Base-by-base conservation (phyloP, 352 stramenopile genomes). In the Phytophthora podocarpi region DNA sequence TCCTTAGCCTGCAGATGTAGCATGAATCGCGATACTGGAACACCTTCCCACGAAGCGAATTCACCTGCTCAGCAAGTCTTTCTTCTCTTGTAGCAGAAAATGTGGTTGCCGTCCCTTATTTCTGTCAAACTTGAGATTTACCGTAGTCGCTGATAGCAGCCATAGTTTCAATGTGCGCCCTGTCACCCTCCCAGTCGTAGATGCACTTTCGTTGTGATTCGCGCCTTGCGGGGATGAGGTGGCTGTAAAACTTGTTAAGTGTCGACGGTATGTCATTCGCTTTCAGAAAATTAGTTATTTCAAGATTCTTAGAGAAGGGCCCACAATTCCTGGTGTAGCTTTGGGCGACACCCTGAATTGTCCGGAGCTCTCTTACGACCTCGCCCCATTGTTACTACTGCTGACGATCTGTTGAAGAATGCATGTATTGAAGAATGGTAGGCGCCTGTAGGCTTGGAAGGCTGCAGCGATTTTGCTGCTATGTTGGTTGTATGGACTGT, bases 91-190 rank as follows among this genome's bases (percentile, higher is more conserved):
- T n/a, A n/a, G n/a, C n/a, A n/a, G n/a, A n/a, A n/a, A n/a, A n/a
- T n/a, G 34, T 56, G 1, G 47, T 46, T 36, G 34, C 34, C n/a
- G n/a, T 7, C 47, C 47, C 18, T 27, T 42, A 24, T 46, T 56
- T 18, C 34, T 24, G 2, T 2, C 5, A 12, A 15, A n/a, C n/a
- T 43, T 55, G 13, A 55, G 21, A 6, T 27, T 45, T 24, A 21
- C 47, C 15, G 30, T 55, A 13, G 47, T 10, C 7, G 21, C 6
- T 2, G 12, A 45, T 5, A n/a, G 20, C 2, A 34, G 7, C 30
- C 30, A 35, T 43, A 5, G 10, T 9, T 24, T 43, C 20, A 24
- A 46, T 46, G 13, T 45, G 23, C 0, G 4, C 13, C 11, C 34
- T 32, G 7, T 45, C 21, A 3, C 37, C 6, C n/a, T 28, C 13